A percentile compares a stretch with the other conserved stretches of the same genome.
Conservation (phyloP, 2,329 filamentous ascomycete species). For the Thelonectria blattea region DNA sequence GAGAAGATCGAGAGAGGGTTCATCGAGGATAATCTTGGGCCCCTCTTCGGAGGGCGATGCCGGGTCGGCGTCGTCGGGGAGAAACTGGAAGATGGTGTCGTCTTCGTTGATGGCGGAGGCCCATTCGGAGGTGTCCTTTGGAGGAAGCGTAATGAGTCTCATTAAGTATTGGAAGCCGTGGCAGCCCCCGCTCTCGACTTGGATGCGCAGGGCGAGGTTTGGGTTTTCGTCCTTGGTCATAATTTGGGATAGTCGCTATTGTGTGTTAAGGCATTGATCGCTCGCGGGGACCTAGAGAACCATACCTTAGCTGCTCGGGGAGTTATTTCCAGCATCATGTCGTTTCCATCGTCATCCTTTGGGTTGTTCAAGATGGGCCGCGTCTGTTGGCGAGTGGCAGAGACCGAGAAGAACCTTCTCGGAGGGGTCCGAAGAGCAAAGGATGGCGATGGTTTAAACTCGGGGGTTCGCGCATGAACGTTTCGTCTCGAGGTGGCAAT, state of each 20-base stretch:
- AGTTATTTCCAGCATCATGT: constrained; percentile 84
- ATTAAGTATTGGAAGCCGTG: constrained; percentile 98
- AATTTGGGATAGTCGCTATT: constrained; percentile 75
- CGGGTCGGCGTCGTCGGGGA: constrained; percentile 53
- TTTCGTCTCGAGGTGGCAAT: not conserved
- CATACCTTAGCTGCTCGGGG: constrained; percentile 78
- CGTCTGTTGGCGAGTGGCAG: constrained; percentile 49
- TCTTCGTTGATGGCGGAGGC: constrained; percentile 65
- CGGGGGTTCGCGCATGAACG: not conserved
- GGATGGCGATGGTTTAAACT: not conserved
- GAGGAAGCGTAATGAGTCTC: constrained; percentile 73
- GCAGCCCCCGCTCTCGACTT: constrained; percentile 91
- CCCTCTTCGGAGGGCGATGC: constrained; percentile 40
- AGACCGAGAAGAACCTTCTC: constrained; percentile 46
- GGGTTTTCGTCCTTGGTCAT: constrained; percentile 76
- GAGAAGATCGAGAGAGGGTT: constrained; percentile 83
- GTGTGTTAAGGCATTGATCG: constrained; percentile 19
- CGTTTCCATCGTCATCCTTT: constrained; percentile 81
- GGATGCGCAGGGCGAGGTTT: constrained; percentile 84
- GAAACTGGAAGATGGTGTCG: constrained; percentile 84
- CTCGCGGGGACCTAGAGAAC: not conserved
- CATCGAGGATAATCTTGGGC: constrained; percentile 88
- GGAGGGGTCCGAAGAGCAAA: constrained; percentile 14
- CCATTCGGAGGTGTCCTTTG: constrained; percentile 42
- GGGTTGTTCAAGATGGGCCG: constrained; percentile 71